These are phyloP conservation scores for Casuarina glauca DNA, from an alignment of 306 rosid genomes.

Conservation along the genomic window DNA sequence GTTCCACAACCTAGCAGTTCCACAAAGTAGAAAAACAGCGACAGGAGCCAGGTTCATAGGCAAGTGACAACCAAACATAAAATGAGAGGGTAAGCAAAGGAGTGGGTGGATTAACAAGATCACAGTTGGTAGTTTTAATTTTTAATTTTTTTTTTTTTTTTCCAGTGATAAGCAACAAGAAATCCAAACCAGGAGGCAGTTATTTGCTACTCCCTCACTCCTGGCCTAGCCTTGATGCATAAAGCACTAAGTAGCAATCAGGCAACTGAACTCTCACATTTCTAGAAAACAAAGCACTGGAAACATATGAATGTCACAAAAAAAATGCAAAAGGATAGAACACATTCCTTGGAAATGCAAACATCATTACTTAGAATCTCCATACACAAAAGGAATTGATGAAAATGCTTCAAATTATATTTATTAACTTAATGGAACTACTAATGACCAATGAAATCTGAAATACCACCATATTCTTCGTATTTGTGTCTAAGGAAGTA, in stretches of 20 bases:
- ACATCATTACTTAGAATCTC: neutral
- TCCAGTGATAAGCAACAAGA: neutral
- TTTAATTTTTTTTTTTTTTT: neutral
- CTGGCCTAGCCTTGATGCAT: neutral
- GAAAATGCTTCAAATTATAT: no score
- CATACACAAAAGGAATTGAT: neutral
- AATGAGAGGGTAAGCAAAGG: neutral
- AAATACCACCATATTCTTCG: no score
- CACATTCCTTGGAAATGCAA: neutral
- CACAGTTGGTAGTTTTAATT: no score
- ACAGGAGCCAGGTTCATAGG: neutral
- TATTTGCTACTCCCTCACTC: neutral
- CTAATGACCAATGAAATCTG: no score
- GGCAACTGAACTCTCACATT: neutral
- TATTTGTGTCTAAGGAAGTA: no score
- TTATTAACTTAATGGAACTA: no score
- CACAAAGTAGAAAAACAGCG: neutral
- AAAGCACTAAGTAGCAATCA: neutral
- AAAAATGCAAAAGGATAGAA: neutral
- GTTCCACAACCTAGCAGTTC: neutral
- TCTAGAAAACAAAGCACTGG: neutral
- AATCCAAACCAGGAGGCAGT: slow-evolving; percentile 6
- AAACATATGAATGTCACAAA: no score
- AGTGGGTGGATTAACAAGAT: neutral
- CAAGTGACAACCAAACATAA: neutral